A percentile compares a stretch with the other conserved stretches of the same genome.
Conservation (phyloP, 495 filamentous ascomycete species). For the Xylaria telfairii region DNA sequence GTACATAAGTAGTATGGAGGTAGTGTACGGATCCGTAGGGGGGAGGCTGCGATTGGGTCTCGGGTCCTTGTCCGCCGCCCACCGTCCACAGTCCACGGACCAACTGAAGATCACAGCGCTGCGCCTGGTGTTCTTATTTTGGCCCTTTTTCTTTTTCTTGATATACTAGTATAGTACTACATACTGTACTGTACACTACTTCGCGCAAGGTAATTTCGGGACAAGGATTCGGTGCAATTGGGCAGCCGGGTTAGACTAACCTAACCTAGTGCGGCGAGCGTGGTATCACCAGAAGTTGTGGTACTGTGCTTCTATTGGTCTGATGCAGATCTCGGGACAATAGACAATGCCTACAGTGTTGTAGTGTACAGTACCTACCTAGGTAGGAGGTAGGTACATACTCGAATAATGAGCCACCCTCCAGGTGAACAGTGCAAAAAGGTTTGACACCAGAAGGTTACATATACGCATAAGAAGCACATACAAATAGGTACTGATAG, state of each 20-base stretch:
- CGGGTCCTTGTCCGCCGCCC: background rate
- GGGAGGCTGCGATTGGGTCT: background rate
- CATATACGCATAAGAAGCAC: too few relatives aligned
- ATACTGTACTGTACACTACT: background rate
- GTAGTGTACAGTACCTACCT: too few relatives aligned
- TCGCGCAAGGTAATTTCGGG: background rate
- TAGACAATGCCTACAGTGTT: too few relatives aligned
- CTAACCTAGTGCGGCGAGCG: background rate
- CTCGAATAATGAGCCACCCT: background rate
- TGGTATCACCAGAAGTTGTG: background rate
- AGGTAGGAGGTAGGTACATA: too few relatives aligned
- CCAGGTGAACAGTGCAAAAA: background rate
- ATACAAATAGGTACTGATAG: too few relatives aligned
- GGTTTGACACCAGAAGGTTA: too few relatives aligned
- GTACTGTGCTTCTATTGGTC: background rate
- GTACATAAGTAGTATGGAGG: too few relatives aligned
- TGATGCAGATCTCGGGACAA: constrained; percentile 14
- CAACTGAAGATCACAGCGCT: background rate
- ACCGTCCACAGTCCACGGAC: constrained; percentile 2
- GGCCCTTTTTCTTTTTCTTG: background rate
- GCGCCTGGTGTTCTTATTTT: background rate
- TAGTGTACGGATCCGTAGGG: too few relatives aligned
- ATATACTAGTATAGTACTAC: background rate
- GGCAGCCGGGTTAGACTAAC: background rate
- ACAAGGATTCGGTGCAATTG: constrained; percentile 9